Conservation (phyloP, 768 basidiomycete species). For the Termitomyces heimii region DNA sequence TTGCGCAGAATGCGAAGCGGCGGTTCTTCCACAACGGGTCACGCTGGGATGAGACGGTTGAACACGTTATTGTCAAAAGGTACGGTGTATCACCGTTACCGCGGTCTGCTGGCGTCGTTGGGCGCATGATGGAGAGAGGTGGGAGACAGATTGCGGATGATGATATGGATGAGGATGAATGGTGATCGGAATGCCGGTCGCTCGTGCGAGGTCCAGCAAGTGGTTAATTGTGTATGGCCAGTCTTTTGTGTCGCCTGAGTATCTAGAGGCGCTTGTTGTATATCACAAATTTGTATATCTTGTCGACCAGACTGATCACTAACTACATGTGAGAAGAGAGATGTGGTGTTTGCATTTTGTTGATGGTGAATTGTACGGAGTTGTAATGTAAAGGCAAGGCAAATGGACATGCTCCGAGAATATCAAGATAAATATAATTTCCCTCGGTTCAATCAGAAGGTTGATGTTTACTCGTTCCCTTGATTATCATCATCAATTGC, state of each 20-base stretch:
- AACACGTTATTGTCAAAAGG: slow-evolving; percentile 16
- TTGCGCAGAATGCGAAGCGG: slow-evolving; percentile 30
- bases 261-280: background rate
- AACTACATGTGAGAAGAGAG: background rate
- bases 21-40: slow-evolving; percentile 53
- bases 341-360: background rate
- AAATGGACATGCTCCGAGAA: background rate
- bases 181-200: slow-evolving; percentile 15
- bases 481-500: background rate
- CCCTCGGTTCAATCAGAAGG: too few relatives aligned
- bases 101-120: slow-evolving; percentile 4
- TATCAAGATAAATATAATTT: background rate
- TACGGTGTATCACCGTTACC: slow-evolving; percentile 13
- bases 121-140: slow-evolving; percentile 19
- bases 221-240: background rate
- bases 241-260: background rate
- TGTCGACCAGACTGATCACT: background rate
- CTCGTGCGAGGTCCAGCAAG: background rate
- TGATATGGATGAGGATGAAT: slow-evolving; percentile 20
- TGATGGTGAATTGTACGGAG: background rate
- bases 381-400: background rate
- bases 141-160: slow-evolving; percentile 13
- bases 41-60: slow-evolving; percentile 27
- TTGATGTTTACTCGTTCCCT: background rate
- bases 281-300: slow-evolving; percentile 1